Conservation (phyloP, 352 stramenopile genomes). For the Pythium myriotylum region DNA sequence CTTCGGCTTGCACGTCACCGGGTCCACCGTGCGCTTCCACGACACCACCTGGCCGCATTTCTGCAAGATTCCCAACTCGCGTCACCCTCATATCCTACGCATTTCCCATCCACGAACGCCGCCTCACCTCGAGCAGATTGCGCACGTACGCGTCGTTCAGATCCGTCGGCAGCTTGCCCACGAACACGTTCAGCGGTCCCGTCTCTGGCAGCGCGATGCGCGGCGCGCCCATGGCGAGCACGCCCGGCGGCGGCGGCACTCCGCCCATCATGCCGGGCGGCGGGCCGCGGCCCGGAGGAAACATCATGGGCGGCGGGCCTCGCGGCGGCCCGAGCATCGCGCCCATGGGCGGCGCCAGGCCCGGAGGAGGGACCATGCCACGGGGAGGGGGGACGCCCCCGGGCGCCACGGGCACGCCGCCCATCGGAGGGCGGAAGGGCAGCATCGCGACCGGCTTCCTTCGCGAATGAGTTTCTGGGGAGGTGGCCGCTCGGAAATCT, state of each 20-base stretch:
- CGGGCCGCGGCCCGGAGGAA: constrained; percentile 7
- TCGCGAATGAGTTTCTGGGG: constrained; percentile 1
- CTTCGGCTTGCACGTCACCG: constrained; percentile 44
- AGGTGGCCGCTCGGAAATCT: constrained; percentile 5
- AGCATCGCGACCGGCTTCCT: constrained; percentile 7
- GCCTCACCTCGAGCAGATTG: constrained; percentile 49
- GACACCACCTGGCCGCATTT: constrained; percentile 44
- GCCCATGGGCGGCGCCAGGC: constrained; percentile 8
- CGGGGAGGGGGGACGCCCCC: background rate
- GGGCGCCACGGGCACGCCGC: background rate
- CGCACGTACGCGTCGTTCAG: constrained; percentile 58
- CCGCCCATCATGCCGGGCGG: background rate
- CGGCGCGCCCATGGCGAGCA: constrained; percentile 12
- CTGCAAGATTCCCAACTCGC: constrained; percentile 14
- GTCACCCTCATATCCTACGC: background rate
- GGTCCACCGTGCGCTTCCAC: constrained; percentile 52
- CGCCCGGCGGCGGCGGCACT: background rate
- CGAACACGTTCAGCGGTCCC: constrained; percentile 46
- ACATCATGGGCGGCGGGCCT: constrained; percentile 7
- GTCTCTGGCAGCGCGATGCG: constrained; percentile 25
- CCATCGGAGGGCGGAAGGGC: constrained; percentile 20
- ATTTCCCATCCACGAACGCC: background rate
- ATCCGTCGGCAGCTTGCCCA: constrained; percentile 55
- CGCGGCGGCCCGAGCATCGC: constrained; percentile 17
- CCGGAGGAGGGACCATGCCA: constrained; percentile 4